Conservation (phyloP, 352 stramenopile genomes). For the Stephanocyclus meneghinianus region DNA sequence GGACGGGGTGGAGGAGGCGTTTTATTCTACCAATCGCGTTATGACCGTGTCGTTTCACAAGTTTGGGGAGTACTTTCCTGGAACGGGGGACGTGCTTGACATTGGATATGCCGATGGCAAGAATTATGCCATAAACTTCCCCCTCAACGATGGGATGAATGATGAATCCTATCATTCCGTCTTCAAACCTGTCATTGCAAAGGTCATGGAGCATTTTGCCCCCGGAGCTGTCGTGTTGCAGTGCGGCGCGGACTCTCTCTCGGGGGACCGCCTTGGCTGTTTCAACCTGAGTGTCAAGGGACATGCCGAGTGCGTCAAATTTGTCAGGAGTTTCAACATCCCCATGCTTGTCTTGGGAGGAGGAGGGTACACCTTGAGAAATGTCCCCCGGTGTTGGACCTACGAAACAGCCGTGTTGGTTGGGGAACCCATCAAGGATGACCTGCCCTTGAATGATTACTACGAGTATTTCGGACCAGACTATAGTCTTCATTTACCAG, state of each 20-base stretch:
- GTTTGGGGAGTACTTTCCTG: slow-evolving; percentile 99
- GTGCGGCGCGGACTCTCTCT: slow-evolving; percentile 98
- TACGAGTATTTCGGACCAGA: slow-evolving; percentile 99
- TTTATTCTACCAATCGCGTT: slow-evolving; percentile 98
- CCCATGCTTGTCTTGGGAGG: slow-evolving; percentile 95
- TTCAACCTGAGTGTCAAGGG: slow-evolving; percentile 98
- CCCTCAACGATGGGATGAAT: slow-evolving; percentile 97
- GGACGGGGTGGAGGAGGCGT: slow-evolving; percentile 98
- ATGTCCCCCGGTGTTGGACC: slow-evolving; percentile 92
- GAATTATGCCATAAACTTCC: slow-evolving; percentile 98
- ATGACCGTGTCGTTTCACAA: slow-evolving; percentile 99
- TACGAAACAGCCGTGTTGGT: slow-evolving; percentile 96
- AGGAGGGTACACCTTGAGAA: slow-evolving; percentile 97
- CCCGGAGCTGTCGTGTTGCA: slow-evolving; percentile 96
- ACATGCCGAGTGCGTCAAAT: slow-evolving; percentile 95
- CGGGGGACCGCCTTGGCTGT: slow-evolving; percentile 94
- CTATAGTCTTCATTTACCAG: slow-evolving; percentile 95
- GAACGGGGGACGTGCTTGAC: slow-evolving; percentile 89
- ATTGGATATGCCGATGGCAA: slow-evolving; percentile 89
- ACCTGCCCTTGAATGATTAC: slow-evolving; percentile 99
- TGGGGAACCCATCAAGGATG: slow-evolving; percentile 89
- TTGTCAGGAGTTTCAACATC: slow-evolving; percentile 95
- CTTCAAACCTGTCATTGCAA: slow-evolving; percentile 91
- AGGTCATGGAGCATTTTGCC: slow-evolving; percentile 95
- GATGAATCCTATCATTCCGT: slow-evolving; percentile 90